Evolutionary conservation across 2,329 filamentous ascomycete genomes (phyloP).

Genomic region (Colletotrichum somersetense): DNA sequence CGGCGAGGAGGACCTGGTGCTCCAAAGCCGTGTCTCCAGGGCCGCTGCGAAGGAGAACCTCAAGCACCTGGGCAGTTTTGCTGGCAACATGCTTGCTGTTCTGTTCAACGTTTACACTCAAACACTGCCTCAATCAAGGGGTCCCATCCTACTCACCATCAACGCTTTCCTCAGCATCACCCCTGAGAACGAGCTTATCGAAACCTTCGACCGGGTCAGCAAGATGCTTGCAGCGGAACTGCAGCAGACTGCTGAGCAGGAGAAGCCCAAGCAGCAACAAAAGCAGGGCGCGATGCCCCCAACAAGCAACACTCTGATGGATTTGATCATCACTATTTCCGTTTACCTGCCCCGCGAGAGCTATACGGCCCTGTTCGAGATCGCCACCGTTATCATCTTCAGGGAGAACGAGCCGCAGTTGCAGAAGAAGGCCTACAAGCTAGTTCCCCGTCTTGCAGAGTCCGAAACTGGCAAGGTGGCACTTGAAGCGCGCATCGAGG

Average conservation of each 20-base stretch:
- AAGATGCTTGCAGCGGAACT: conserved; percentile 84
- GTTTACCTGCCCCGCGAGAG: conserved; percentile 91
- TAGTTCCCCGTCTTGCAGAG: conserved; percentile 89
- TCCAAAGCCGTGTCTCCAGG: conserved; percentile 84
- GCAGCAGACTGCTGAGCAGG: conserved; percentile 61
- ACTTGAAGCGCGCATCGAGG: conserved; percentile 78
- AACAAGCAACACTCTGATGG: conserved; percentile 94
- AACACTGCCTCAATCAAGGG: conserved; percentile 91
- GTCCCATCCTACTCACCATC: conserved; percentile 92
- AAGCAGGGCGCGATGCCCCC: conserved; percentile 83
- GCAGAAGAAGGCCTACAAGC: conserved; percentile 99
- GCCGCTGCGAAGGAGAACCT: conserved; percentile 83
- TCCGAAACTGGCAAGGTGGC: conserved; percentile 83
- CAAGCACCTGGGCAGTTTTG: conserved; percentile 81
- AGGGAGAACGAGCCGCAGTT: conserved; percentile 88
- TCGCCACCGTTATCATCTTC: conserved; percentile 85
- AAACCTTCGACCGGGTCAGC: conserved; percentile 90
- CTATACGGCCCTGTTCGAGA: conserved; percentile 86
- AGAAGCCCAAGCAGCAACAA: conserved; percentile 72
- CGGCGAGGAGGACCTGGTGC: conserved; percentile 77
- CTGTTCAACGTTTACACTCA: conserved; percentile 99
- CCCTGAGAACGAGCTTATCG: conserved; percentile 80
- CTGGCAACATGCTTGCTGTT: conserved; percentile 91
- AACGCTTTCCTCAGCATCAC: conserved; percentile 95
- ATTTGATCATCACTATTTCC: conserved; percentile 95